Evolutionary conservation across 2,329 filamentous ascomycete genomes (phyloP), one percentile per base, ranked within the genome.

Genomic region (Colletotrichum eremochloae): DNA sequence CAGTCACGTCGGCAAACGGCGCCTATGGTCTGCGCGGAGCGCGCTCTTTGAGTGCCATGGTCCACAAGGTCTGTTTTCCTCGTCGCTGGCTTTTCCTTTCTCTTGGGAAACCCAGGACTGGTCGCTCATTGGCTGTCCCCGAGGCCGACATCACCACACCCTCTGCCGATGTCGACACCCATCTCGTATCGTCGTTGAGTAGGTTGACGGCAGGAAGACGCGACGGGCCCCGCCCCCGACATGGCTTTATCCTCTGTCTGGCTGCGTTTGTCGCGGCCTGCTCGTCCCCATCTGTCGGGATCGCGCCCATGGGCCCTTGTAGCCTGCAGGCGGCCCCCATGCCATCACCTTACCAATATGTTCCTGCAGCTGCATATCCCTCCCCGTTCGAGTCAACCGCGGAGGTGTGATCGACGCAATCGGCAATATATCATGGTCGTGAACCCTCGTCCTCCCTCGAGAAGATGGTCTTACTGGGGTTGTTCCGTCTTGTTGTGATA

Each of bases 101-200:
- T 12, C 44, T 8, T 29, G 50, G 56, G 29, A n/a, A 56, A 44
- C 38, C 48, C 60, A 33, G 38, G 15, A n/a, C 36, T 18, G 18
- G 61, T 31, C 40, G 15, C 14, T 53, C 36, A 73, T 58, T 73
- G 71, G 67, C 52, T 38, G 31, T 12, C 14, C 40, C 46, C 29
- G 20, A 15, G 5, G 36, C 33, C 24, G 36, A 63, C 70, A 72
- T 71, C 71, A 73, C 48, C 61, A 67, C 71, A 73, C 67, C 67
- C 67, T 72, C 58, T 63, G 65, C 33, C 65, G 42, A 68, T n/a
- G 55, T 33, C 52, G 2, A 8, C 56, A 40, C 31, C 60, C 44
- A 52, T 50, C 60, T 50, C 64, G 53, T 50, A 33, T 38, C 42
- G 44, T 62, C 24, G 50, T 48, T 46, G 46, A 64, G 18, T 18